These are phyloP conservation scores for Arthrobotrys pseudoclavata DNA, from an alignment of 2,329 filamentous ascomycete species.

Conservation along the genomic window DNA sequence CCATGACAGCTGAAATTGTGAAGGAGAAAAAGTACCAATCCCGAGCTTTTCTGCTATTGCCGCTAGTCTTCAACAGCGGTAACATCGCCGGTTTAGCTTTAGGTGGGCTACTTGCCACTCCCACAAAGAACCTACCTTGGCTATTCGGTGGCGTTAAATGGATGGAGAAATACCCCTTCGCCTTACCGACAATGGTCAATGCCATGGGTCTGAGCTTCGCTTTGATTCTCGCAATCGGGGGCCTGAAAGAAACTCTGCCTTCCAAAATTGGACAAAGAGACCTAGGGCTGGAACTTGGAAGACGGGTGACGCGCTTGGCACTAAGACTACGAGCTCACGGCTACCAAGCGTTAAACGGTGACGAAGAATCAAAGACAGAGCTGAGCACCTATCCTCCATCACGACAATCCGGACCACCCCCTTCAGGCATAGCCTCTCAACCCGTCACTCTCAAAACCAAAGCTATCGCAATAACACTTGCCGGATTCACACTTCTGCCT, in stretches of 20 bases:
- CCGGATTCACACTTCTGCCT: slow-evolving; percentile 77
- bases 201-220: slow-evolving; percentile 62
- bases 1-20: slow-evolving; percentile 80
- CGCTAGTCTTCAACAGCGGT: slow-evolving; percentile 78
- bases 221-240: slow-evolving; percentile 43
- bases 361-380: slow-evolving; percentile 29
- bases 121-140: slow-evolving; percentile 66
- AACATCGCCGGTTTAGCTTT: slow-evolving; percentile 73
- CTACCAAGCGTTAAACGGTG: slow-evolving; percentile 27
- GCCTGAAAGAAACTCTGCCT: slow-evolving; percentile 47
- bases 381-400: slow-evolving; percentile 58
- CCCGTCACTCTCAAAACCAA: slow-evolving; percentile 74
- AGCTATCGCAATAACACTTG: slow-evolving; percentile 70
- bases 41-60: slow-evolving; percentile 68
- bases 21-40: slow-evolving; percentile 76
- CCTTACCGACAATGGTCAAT: slow-evolving; percentile 71
- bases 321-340: slow-evolving; percentile 30
- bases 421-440: slow-evolving; percentile 13
- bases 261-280: slow-evolving; percentile 41
- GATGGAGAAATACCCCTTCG: slow-evolving; percentile 70
- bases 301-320: slow-evolving; percentile 16
- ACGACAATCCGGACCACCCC: slow-evolving; percentile 60
- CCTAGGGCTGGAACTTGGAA: slow-evolving; percentile 41
- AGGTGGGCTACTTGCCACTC: slow-evolving; percentile 68
- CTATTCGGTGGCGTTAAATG: slow-evolving; percentile 69